phyloP scores from a whole-genome alignment of 192 early-diverging fungal genomes.

The Coemansia sp. region DNA sequence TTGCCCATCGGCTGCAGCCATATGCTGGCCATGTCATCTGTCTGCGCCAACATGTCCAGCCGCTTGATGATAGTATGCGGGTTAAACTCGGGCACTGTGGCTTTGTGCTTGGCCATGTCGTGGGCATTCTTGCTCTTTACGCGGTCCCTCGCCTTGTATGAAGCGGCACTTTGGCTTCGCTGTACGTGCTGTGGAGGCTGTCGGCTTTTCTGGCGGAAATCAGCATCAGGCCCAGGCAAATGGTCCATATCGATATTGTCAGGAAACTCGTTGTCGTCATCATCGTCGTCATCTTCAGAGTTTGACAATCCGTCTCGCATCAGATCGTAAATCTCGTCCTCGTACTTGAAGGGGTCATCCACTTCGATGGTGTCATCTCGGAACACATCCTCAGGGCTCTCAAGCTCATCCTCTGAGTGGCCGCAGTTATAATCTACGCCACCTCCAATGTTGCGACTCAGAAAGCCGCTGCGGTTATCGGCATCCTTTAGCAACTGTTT shows the following conservation, averaged over 20 bases:
- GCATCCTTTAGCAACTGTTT: constrained; percentile 6
- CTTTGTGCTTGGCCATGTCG: constrained; percentile 1
- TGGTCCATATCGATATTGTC: constrained; percentile 24
- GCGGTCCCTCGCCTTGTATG: constrained; percentile 15
- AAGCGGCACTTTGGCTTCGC: constrained; percentile 8
- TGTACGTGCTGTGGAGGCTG: constrained; percentile 1
- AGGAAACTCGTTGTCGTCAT: constrained; percentile 41
- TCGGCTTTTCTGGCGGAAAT: background rate
- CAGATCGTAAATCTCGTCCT: constrained; percentile 15
- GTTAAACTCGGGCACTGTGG: constrained; percentile 30
- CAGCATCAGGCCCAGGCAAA: constrained; percentile 7
- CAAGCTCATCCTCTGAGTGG: background rate
- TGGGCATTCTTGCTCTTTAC: constrained; percentile 15
- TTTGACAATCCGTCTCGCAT: background rate
- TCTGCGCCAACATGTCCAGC: constrained; percentile 24
- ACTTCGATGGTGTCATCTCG: constrained; percentile 9
- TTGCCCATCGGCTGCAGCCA: constrained; percentile 52
- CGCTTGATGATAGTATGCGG: constrained; percentile 33
- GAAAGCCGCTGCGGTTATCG: background rate
- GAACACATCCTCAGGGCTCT: background rate
- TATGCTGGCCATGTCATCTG: constrained; percentile 36
- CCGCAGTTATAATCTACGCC: constrained; percentile 1
- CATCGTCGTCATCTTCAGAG: constrained; percentile 39
- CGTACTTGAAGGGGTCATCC: constrained; percentile 28
- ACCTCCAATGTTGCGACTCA: constrained; percentile 30